A percentile compares a stretch with the other conserved stretches of the same genome.
Conservation (phyloP, 139 green algal genomes). For the Spirogloea muscicola region DNA sequence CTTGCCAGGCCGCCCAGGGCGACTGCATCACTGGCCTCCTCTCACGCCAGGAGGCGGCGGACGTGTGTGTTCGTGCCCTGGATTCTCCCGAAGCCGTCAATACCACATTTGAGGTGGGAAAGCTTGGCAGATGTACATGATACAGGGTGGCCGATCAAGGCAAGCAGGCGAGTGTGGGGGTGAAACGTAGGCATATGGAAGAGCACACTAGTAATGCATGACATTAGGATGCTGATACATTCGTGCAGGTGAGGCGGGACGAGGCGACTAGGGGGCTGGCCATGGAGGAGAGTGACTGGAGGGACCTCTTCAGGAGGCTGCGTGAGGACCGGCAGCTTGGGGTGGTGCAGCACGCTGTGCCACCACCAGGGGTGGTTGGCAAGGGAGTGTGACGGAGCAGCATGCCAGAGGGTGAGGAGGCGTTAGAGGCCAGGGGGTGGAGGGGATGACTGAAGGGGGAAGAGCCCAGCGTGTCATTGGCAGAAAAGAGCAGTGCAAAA, state of each 20-base stretch:
- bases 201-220: no score
- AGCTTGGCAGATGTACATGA: conserved; percentile 19
- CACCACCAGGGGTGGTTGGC: no score
- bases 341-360: no score
- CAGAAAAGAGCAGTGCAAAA: no score
- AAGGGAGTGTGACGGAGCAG: no score
- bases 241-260: conserved; percentile 23
- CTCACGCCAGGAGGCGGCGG: conserved; percentile 69
- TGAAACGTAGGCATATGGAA: no score
- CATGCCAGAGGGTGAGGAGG: no score
- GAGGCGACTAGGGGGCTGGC: conserved; percentile 6
- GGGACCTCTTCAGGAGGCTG: conserved; percentile 15
- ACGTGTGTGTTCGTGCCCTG: conserved; percentile 71
- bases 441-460: no score
- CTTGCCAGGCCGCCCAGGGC: conserved; percentile 78
- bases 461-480: no score
- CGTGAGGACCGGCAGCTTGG: no score
- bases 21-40: conserved; percentile 74
- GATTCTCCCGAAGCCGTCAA: conserved; percentile 42
- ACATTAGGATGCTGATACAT: background rate
- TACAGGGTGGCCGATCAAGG: background rate
- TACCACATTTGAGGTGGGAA: conserved; percentile 85
- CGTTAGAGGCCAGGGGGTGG: no score
- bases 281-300: conserved; percentile 9
- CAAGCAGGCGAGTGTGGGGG: no score